Conservation (phyloP, 2,329 filamentous ascomycete genomes). For the Beauveria bassiana region DNA sequence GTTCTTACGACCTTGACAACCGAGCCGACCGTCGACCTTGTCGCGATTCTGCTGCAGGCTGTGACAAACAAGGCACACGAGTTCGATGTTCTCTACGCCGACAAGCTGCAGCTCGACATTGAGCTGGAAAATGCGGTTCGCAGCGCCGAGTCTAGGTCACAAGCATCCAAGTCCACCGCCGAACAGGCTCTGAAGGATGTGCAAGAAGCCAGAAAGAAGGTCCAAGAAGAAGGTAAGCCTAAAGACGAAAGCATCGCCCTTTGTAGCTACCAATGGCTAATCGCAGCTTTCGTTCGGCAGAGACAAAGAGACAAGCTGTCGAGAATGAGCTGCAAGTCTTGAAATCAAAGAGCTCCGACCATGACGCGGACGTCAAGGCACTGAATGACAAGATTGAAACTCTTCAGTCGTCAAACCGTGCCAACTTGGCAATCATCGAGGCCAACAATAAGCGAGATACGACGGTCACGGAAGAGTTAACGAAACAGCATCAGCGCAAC, state of each 20-base stretch:
- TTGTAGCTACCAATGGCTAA: constrained; percentile 3
- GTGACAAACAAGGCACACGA: constrained; percentile 75
- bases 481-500: constrained; percentile 81
- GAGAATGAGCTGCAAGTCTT: constrained; percentile 76
- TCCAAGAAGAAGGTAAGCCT: constrained; percentile 69
- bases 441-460: constrained; percentile 84
- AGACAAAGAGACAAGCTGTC: constrained; percentile 65
- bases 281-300: constrained; percentile 36
- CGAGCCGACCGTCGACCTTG: constrained; percentile 69
- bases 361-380: constrained; percentile 65
- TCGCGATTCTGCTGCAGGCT: constrained; percentile 64
- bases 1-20: constrained; percentile 54
- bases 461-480: constrained; percentile 75
- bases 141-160: constrained; percentile 72
- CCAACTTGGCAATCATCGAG: constrained; percentile 81
- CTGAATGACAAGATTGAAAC: constrained; percentile 77
- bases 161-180: constrained; percentile 70
- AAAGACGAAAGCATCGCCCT: not conserved
- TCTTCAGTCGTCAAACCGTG: constrained; percentile 85
- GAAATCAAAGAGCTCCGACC: constrained; percentile 66
- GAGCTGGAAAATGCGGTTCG: constrained; percentile 88
- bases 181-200: constrained; percentile 81
- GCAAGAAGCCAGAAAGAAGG: constrained; percentile 70
- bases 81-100: constrained; percentile 71
- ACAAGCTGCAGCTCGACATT: constrained; percentile 84